A percentile compares a stretch with the other conserved stretches of the same genome.
Evolutionary conservation across 2,329 filamentous ascomycete species (phyloP).

Genomic region (Trichoderma sp.): DNA sequence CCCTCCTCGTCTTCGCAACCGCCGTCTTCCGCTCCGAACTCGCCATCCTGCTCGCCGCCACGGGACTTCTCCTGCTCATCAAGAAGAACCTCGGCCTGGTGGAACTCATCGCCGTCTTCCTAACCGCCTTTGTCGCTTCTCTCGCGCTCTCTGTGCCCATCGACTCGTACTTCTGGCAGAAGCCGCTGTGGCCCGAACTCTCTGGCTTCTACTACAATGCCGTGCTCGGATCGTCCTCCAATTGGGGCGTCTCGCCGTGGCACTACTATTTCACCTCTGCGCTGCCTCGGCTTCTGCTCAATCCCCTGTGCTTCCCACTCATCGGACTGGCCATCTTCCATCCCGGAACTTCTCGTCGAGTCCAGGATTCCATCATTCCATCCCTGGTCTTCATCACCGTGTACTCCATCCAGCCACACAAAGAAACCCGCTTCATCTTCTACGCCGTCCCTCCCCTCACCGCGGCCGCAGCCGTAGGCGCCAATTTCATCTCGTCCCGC

Average conservation of each 20-base stretch:
- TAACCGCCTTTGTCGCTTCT: conserved; percentile 62
- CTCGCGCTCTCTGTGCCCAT: conserved; percentile 68
- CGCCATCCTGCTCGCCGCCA: conserved; percentile 71
- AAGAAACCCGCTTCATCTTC: conserved; percentile 93
- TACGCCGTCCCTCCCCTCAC: conserved; percentile 82
- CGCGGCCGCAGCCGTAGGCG: conserved; percentile 69
- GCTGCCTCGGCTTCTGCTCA: conserved; percentile 78
- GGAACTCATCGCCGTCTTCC: conserved; percentile 63
- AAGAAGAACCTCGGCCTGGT: conserved; percentile 50
- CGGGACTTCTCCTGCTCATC: conserved; percentile 62
- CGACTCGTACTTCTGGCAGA: conserved; percentile 94
- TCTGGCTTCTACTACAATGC: conserved; percentile 90
- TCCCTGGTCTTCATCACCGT: conserved; percentile 68
- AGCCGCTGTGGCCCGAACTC: conserved; percentile 83
- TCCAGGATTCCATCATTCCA: conserved; percentile 58
- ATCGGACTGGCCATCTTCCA: conserved; percentile 50
- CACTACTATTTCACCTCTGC: conserved; percentile 82
- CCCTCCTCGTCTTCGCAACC: conserved; percentile 73
- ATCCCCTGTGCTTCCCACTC: conserved; percentile 64
- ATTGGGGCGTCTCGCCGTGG: conserved; percentile 86
- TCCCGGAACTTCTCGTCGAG: conserved; percentile 42
- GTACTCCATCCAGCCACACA: conserved; percentile 89
- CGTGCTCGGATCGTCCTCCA: conserved; percentile 72
- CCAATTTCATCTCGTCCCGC: conserved; percentile 66
- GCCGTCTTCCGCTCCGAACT: conserved; percentile 88